phyloP scores from a whole-genome alignment of 2,329 filamentous ascomycete genomes.

The Niveomyces coronatus region DNA sequence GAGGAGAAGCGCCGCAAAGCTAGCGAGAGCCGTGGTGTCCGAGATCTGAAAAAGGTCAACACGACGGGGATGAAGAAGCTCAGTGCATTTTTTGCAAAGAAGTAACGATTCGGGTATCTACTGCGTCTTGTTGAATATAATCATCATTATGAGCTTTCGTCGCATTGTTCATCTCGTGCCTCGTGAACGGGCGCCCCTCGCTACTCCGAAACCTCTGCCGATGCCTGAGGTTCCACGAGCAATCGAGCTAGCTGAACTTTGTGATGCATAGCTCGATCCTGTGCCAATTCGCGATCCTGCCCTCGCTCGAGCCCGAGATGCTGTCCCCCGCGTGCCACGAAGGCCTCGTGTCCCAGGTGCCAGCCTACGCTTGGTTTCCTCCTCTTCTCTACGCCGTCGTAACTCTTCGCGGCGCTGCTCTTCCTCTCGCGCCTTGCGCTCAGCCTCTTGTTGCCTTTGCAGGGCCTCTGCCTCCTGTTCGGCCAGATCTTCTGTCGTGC shows the following conservation, averaged over 20 bases:
- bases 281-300: constrained; percentile 14
- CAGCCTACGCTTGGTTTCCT: constrained; percentile 33
- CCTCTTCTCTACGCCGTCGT: constrained; percentile 51
- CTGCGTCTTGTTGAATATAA: constrained; percentile 7
- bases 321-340: constrained; percentile 22
- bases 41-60: constrained; percentile 80
- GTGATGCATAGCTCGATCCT: constrained; percentile 18
- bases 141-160: constrained; percentile 4
- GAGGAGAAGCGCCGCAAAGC: constrained; percentile 82
- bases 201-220: constrained; percentile 23
- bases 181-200: constrained; percentile 22
- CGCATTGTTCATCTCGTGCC: constrained; percentile 17
- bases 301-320: constrained; percentile 18
- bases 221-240: constrained; percentile 25
- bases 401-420: constrained; percentile 67
- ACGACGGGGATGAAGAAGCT: constrained; percentile 93
- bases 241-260: constrained; percentile 18
- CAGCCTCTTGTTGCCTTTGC: constrained; percentile 63
- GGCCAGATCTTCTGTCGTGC: constrained; percentile 74
- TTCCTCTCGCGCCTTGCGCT: constrained; percentile 67
- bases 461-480: constrained; percentile 75
- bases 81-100: constrained; percentile 85
- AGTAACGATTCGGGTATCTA: constrained; percentile 19
- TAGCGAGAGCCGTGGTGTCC: constrained; percentile 62
- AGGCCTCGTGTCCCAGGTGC: constrained; percentile 20